Conservation (phyloP, 192 early-diverging fungal species). For the Coemansia sp. region DNA sequence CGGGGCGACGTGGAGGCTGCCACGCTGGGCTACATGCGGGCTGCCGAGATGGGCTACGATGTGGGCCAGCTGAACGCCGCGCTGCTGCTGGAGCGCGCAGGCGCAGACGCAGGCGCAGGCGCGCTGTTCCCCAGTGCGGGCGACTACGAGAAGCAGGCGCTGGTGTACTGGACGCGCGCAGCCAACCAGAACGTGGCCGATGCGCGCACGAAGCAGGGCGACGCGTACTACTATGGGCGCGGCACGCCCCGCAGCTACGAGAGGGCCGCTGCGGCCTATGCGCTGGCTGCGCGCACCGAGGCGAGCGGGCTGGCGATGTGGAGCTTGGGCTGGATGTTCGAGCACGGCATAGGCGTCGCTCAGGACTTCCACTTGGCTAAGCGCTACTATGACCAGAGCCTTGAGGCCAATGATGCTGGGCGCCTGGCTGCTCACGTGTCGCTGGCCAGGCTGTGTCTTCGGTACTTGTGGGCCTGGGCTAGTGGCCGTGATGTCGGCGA, state of each 20-base stretch:
- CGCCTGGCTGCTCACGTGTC: conserved; percentile 78
- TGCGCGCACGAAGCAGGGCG: conserved; percentile 89
- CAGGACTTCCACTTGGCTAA: conserved; percentile 93
- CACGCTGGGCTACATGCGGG: conserved; percentile 72
- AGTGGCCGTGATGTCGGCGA: conserved; percentile 61
- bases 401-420: conserved; percentile 76
- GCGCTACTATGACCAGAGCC: conserved; percentile 84
- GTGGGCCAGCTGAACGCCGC: conserved; percentile 89
- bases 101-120: neutral
- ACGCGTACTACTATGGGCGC: conserved; percentile 87
- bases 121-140: conserved; percentile 16
- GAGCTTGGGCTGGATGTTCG: conserved; percentile 96
- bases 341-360: conserved; percentile 87
- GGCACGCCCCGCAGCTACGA: conserved; percentile 67
- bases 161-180: conserved; percentile 91
- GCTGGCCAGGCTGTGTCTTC: conserved; percentile 67
- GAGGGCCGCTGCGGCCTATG: conserved; percentile 82
- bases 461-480: conserved; percentile 68
- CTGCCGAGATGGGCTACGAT: conserved; percentile 89
- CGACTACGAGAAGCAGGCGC: conserved; percentile 58
- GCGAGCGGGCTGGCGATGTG: conserved; percentile 87
- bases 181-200: conserved; percentile 92
- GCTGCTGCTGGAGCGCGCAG: conserved; percentile 72
- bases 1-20: conserved; percentile 71
- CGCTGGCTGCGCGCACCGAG: conserved; percentile 76